Percentiles rank a stretch among this genome's conserved stretches.
Conservation (phyloP, 768 basidiomycete genomes). For the Rickenella mellea region DNA sequence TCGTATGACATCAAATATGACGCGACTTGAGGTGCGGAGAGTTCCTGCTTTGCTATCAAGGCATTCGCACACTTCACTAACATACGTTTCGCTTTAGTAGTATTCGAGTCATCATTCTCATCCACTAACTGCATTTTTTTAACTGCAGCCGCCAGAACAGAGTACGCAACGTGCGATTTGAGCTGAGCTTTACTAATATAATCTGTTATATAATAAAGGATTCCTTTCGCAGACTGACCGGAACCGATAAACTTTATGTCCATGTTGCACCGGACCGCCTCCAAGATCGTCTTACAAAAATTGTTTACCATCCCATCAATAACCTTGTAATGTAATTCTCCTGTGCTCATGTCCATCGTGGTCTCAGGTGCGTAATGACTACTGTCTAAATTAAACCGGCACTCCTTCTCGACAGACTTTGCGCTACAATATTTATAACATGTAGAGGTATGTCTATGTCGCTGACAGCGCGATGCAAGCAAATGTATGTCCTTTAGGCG, state of each 20-base stretch:
- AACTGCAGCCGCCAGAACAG: constrained; percentile 25
- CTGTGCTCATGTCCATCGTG: constrained; percentile 2
- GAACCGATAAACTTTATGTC: constrained; percentile 26
- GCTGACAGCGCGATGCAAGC: not conserved
- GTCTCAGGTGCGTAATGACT: constrained; percentile 8
- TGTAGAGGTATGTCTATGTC: constrained; percentile 4
- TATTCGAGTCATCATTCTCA: constrained; percentile 6
- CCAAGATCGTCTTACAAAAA: constrained; percentile 8
- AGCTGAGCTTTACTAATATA: constrained; percentile 34
- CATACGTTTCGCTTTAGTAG: constrained; percentile 18
- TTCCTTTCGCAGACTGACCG: constrained; percentile 21
- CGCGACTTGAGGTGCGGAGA: constrained; percentile 28
- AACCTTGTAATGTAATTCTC: constrained; percentile 5
- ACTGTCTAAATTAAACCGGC: constrained; percentile 4
- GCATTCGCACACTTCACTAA: constrained; percentile 27
- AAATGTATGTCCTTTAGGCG: not conserved
- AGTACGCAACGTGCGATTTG: constrained; percentile 30
- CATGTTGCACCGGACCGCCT: constrained; percentile 15
- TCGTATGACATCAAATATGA: constrained; percentile 23
- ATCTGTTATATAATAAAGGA: constrained; percentile 26
- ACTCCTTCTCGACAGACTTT: constrained; percentile 1
- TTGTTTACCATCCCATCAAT: constrained; percentile 4
- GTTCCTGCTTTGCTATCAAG: constrained; percentile 28
- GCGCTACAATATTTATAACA: constrained; percentile 12
- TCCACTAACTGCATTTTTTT: constrained; percentile 16